These are phyloP conservation scores for Tylopilus sp. DNA, from an alignment of 1,284 basidiomycete species.

Conservation along the genomic window DNA sequence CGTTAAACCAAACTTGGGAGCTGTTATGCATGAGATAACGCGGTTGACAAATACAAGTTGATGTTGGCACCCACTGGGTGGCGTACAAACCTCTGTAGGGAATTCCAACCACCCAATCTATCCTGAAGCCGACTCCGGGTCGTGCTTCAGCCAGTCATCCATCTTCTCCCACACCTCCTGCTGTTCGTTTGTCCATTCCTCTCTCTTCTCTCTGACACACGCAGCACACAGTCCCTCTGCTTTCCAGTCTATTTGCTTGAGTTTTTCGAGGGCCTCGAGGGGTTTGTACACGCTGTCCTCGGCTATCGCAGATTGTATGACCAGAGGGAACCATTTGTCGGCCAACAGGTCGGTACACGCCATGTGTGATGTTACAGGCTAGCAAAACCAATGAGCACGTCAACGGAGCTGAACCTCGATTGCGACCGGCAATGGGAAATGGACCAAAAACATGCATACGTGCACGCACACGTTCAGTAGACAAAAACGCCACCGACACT, in stretches of 20 bases:
- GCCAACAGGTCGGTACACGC: slow-evolving; percentile 68
- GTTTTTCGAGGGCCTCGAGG: slow-evolving; percentile 60
- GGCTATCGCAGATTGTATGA: slow-evolving; percentile 61
- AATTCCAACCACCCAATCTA: background rate
- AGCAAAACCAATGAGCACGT: background rate
- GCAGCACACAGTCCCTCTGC: slow-evolving; percentile 54
- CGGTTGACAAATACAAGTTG: background rate
- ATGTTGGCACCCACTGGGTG: slow-evolving; percentile 2
- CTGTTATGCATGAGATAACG: slow-evolving; percentile 1
- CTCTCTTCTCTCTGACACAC: slow-evolving; percentile 57
- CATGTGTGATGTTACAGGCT: slow-evolving; percentile 64
- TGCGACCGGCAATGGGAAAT: background rate
- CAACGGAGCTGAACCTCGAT: background rate
- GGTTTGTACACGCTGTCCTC: slow-evolving; percentile 62
- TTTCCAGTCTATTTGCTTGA: slow-evolving; percentile 59
- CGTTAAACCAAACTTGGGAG: background rate
- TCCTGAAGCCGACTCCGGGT: slow-evolving; percentile 5
- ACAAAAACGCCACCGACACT: background rate
- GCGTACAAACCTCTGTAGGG: slow-evolving; percentile 3
- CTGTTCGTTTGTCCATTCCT: slow-evolving; percentile 67
- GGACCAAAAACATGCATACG: background rate
- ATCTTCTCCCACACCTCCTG: slow-evolving; percentile 56
- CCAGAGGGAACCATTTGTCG: slow-evolving; percentile 64
- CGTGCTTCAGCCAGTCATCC: slow-evolving; percentile 51
- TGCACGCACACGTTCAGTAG: no score